Evolutionary conservation across 2,329 filamentous ascomycete genomes (phyloP).

Genomic region (Fusarium foetens): DNA sequence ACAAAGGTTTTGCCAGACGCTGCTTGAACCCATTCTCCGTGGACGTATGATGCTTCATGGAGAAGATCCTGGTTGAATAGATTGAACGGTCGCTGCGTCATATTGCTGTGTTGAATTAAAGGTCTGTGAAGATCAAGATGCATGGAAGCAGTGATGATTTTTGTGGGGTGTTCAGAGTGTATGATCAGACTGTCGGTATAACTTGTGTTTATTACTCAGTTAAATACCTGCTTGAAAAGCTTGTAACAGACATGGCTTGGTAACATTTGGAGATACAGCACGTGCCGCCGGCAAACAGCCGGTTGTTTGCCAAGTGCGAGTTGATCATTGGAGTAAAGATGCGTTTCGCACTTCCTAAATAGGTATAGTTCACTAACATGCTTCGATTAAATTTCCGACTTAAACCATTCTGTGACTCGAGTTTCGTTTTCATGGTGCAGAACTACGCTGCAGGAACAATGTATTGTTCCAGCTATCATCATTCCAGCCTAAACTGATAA

Average conservation of each 20-base stretch:
- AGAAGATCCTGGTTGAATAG: not conserved
- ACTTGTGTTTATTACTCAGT: not conserved
- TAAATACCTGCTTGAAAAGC: not conserved
- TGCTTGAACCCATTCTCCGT: not conserved
- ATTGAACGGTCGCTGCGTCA: rapidly evolving
- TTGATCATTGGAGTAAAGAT: not conserved
- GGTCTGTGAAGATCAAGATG: not conserved
- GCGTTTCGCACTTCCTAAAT: not conserved
- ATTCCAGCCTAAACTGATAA: too few species aligned
- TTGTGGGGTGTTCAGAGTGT: not conserved
- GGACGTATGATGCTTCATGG: not conserved
- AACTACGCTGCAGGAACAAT: too few species aligned
- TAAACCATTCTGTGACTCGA: too few species aligned
- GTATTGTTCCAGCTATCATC: too few species aligned
- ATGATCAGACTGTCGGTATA: not conserved
- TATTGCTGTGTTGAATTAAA: not conserved
- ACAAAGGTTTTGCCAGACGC: not conserved
- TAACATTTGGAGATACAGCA: rapidly evolving
- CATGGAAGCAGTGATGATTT: not conserved
- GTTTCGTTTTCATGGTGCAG: too few species aligned
- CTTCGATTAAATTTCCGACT: too few species aligned
- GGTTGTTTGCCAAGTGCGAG: not conserved
- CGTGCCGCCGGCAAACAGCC: not conserved
- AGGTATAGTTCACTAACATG: not conserved
- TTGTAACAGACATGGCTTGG: not conserved